These are phyloP conservation scores for Clonostachys rosea DNA, from an alignment of 2,329 filamentous ascomycete genomes.

Conservation along the genomic window DNA sequence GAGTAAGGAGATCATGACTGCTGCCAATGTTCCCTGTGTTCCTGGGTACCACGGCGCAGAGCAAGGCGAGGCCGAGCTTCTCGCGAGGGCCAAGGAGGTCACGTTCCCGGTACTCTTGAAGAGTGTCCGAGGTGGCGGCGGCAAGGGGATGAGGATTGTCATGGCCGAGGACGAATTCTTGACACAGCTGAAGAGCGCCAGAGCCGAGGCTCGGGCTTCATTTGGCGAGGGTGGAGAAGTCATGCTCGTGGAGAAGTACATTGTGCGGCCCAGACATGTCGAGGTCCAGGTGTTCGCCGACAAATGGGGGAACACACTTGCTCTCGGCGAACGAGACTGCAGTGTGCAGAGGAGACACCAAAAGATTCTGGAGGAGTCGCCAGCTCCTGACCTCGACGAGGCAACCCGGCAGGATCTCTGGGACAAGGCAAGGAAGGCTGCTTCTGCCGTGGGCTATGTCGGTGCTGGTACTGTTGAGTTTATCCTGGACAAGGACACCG, in stretches of 20 bases:
- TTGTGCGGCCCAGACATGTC: slow-evolving; percentile 74
- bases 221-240: slow-evolving; percentile 79
- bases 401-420: slow-evolving; percentile 56
- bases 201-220: slow-evolving; percentile 70
- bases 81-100: slow-evolving; percentile 67
- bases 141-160: slow-evolving; percentile 81
- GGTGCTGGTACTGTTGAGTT: slow-evolving; percentile 89
- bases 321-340: slow-evolving; percentile 85
- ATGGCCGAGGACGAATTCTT: slow-evolving; percentile 63
- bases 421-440: slow-evolving; percentile 61
- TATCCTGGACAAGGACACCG: slow-evolving; percentile 78
- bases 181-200: slow-evolving; percentile 65
- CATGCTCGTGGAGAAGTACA: slow-evolving; percentile 81
- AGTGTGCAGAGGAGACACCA: slow-evolving; percentile 84
- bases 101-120: slow-evolving; percentile 72
- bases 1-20: slow-evolving; percentile 95
- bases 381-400: slow-evolving; percentile 64
- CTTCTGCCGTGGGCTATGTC: slow-evolving; percentile 78
- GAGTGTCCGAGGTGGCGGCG: slow-evolving; percentile 75
- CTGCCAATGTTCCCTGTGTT: slow-evolving; percentile 92
- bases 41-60: slow-evolving; percentile 90
- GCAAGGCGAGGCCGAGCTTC: slow-evolving; percentile 59
- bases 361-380: slow-evolving; percentile 87
- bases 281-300: slow-evolving; percentile 92
- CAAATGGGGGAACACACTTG: slow-evolving; percentile 70